Evolutionary conservation across 1,284 basidiomycete genomes (phyloP), one percentile per base, ranked within the genome.

Genomic region (Trichosporon ovoides): DNA sequence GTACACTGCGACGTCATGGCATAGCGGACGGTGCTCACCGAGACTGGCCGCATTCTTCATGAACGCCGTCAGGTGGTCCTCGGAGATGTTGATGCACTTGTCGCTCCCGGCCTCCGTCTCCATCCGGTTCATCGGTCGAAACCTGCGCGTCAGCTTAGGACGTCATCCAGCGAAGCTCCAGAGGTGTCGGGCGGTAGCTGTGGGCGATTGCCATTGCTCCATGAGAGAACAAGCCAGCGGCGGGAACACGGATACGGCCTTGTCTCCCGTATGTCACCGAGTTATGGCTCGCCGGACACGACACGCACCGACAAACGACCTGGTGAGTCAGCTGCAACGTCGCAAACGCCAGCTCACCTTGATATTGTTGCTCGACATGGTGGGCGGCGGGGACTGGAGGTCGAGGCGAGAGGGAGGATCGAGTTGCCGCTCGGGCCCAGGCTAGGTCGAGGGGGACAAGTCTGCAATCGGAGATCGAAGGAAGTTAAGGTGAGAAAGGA

Each of bases 51-150:
- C 81, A 49, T 85, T 87, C 75, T 85, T 86, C 77, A 94, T 66
- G 20, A 67, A 80, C 67, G 89, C 85, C 56, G 91, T 91, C 3
- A 89, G 89, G 77, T 87, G 87, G 66, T 94, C 91, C 73, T 87
- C 85, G 18, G 64, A 66, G 78, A 98, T 97, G 61, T 86, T 82
- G 53, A 96, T 89, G 67, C 97, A 89, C 71, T 90, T 88, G 70
- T 97, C 92, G 56, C 91, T 89, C 58, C 88, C 86, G 78, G 95
- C 90, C 59, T 90, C 86, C 64, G 85, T 80, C 79, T 98, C 95
- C 72, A 97, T 86, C 61, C 91, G 80, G 79, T 98, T 98, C 66
- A 89, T 85, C 20, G 96, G 95, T 66, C 95, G 92, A 79, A 98
- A 98, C 60, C 94, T 95, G 66, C 18, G 51, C 7, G 36, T 51